Evolutionary conservation across 1,139 yeast genomes (phyloP).

Genomic region (Taphrina pruni): DNA sequence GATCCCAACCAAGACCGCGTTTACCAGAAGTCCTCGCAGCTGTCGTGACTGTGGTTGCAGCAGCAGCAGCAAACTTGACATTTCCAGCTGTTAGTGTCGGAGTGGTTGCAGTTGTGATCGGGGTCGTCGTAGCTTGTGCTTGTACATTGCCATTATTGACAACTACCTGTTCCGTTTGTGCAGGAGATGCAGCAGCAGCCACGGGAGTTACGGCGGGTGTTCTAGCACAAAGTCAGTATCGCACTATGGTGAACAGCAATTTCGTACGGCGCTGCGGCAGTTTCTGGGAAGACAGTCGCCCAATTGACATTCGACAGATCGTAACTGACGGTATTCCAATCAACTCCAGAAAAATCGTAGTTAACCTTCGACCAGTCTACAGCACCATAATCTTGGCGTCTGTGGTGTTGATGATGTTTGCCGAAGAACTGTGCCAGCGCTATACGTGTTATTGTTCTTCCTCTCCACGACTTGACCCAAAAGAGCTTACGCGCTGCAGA

Average conservation of each 20-base stretch:
- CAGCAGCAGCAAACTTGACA: conserved; percentile 15
- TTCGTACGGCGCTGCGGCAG: conserved; percentile 24
- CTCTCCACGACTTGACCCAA: not conserved
- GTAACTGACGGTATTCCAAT: conserved; percentile 36
- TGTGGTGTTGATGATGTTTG: conserved; percentile 33
- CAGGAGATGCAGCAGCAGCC: conserved; percentile 33
- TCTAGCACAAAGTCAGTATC: not conserved
- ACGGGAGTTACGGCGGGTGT: conserved; percentile 4
- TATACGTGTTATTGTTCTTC: not conserved
- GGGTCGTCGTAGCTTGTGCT: not conserved
- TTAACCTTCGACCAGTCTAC: conserved; percentile 30
- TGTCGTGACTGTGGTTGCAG: not conserved
- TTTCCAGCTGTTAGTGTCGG: conserved; percentile 15
- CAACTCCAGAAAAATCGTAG: conserved; percentile 33
- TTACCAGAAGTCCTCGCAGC: conserved; percentile 10
- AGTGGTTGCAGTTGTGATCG: not conserved
- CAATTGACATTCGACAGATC: conserved; percentile 29
- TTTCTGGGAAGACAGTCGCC: conserved; percentile 11
- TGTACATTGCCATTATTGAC: conserved; percentile 1
- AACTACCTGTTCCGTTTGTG: conserved; percentile 15
- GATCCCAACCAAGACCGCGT: conserved; percentile 39
- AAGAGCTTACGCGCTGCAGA: conserved; percentile 16
- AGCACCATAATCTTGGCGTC: conserved; percentile 35
- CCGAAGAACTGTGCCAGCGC: conserved; percentile 6
- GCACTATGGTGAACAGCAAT: not conserved